A percentile compares a stretch with the other conserved stretches of the same genome.
Evolutionary conservation across 2,329 filamentous ascomycete genomes (phyloP).

Genomic region (Aurifilum marmelostoma): DNA sequence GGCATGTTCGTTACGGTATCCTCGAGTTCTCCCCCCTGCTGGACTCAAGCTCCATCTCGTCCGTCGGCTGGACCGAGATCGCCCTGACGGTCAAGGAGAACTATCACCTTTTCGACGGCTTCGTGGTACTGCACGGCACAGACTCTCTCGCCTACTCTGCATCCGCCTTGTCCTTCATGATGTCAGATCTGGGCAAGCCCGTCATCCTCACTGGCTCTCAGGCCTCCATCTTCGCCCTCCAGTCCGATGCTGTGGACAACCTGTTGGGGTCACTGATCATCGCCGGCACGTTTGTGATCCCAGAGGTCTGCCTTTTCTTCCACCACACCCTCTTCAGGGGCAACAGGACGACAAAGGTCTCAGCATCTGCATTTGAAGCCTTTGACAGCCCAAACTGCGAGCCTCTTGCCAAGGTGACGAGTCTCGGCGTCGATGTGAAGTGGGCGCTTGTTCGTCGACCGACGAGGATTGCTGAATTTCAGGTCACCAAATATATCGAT

Average conservation of each 20-base stretch:
- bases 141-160: constrained; percentile 89
- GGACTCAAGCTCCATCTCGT: constrained; percentile 88
- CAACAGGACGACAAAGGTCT: constrained; percentile 86
- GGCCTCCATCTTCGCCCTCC: constrained; percentile 85
- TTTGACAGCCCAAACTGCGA: constrained; percentile 88
- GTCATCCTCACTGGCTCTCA: constrained; percentile 84
- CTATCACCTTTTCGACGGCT: constrained; percentile 86
- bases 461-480: constrained; percentile 73
- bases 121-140: constrained; percentile 88
- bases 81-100: constrained; percentile 79
- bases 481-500: constrained; percentile 74
- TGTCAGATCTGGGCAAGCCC: constrained; percentile 86
- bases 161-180: constrained; percentile 91
- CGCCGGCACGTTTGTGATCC: constrained; percentile 89
- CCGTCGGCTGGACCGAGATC: constrained; percentile 83
- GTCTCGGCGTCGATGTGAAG: constrained; percentile 77
- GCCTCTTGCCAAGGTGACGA: constrained; percentile 80
- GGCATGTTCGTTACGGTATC: constrained; percentile 81
- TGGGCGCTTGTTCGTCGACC: constrained; percentile 79
- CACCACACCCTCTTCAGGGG: constrained; percentile 88
- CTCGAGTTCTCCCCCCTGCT: constrained; percentile 83
- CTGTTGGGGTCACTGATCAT: constrained; percentile 86
- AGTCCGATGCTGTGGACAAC: constrained; percentile 91
- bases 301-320: constrained; percentile 93
- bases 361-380: constrained; percentile 81